Evolutionary conservation across 2,329 filamentous ascomycete genomes (phyloP).

Genomic region (Colletotrichum siamense): DNA sequence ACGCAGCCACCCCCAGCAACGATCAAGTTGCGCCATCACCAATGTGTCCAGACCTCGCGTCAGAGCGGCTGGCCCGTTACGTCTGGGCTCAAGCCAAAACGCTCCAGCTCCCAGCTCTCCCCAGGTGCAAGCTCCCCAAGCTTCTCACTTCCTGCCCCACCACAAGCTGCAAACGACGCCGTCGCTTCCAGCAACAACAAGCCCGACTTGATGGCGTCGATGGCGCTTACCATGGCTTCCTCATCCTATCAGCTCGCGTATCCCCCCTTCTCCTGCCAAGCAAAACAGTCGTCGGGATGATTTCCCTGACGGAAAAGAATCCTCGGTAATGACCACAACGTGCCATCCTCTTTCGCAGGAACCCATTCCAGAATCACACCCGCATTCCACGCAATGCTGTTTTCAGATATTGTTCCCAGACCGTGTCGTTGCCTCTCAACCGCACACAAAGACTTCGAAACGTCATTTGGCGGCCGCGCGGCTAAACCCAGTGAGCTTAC

Average conservation of each 20-base stretch:
- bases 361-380: neutral
- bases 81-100: conserved; percentile 6
- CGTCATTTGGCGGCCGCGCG: neutral
- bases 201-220: neutral
- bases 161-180: conserved; percentile 4
- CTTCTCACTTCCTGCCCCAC: neutral
- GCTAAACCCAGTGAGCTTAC: neutral
- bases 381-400: neutral
- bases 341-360: neutral
- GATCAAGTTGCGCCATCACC: neutral
- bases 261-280: neutral
- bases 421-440: neutral
- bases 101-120: neutral
- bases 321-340: neutral
- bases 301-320: neutral
- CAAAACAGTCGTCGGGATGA: neutral
- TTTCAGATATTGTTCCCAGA: neutral
- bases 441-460: neutral
- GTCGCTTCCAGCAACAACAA: neutral
- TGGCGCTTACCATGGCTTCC: neutral
- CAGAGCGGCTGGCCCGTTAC: conserved; percentile 5
- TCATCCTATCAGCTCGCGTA: neutral
- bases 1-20: neutral
- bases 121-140: neutral
- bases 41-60: neutral